Evolutionary conservation across 257 asterid species (phyloP).

Genomic region (Handroanthus guayacan): DNA sequence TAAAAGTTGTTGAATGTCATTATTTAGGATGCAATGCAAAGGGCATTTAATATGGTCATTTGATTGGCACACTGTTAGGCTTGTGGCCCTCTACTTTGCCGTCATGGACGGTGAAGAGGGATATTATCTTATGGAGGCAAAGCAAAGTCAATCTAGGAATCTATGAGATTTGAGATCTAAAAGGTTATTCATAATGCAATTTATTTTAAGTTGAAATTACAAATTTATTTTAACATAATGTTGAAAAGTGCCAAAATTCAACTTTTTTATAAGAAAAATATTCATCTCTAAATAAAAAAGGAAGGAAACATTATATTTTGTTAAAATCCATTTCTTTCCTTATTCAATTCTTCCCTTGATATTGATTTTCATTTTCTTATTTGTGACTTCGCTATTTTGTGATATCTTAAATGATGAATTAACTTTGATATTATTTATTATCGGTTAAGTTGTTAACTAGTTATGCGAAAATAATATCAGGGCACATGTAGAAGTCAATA

Average conservation of each 20-base stretch:
- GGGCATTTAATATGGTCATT: constrained; percentile 19
- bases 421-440: too few species aligned
- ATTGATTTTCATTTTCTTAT: too few species aligned
- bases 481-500: too few species aligned
- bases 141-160: constrained; percentile 8
- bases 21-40: not conserved
- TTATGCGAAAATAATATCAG: too few species aligned
- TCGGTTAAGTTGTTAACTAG: too few species aligned
- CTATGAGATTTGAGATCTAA: constrained; percentile 24
- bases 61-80: constrained; percentile 15
- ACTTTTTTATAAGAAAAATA: not conserved
- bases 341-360: too few species aligned
- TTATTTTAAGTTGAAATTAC: not conserved
- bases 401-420: too few species aligned
- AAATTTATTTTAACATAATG: not conserved
- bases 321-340: too few species aligned
- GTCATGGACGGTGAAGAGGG: constrained; percentile 32
- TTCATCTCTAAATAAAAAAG: too few species aligned
- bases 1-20: not conserved
- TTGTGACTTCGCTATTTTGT: too few species aligned
- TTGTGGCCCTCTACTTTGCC: constrained; percentile 35
- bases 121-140: constrained; percentile 3
- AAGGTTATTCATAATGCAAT: not conserved
- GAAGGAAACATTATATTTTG: too few species aligned
- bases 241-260: constrained; percentile 2